These are phyloP conservation scores for Ceratocystis variospora DNA, from an alignment of 2,329 filamentous ascomycete genomes.

Conservation along the genomic window DNA sequence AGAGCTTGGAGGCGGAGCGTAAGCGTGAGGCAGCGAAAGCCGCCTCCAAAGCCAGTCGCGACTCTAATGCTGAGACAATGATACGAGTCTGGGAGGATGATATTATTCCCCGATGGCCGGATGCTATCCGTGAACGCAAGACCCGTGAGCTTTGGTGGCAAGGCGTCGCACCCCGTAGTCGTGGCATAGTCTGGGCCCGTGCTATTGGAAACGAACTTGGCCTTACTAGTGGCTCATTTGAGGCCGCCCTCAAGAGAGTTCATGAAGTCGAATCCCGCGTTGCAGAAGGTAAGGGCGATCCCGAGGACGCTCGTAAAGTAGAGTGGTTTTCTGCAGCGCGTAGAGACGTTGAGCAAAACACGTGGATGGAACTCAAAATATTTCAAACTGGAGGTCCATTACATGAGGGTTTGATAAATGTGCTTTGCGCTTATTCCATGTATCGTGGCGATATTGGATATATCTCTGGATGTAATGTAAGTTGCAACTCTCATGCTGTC, in stretches of 20 bases:
- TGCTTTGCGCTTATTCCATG: conserved; percentile 66
- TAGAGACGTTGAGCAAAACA: conserved; percentile 47
- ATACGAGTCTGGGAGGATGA: conserved; percentile 61
- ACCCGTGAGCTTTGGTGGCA: conserved; percentile 74
- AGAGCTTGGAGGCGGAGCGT: conserved; percentile 45
- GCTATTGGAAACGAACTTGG: conserved; percentile 63
- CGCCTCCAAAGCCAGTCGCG: conserved; percentile 39
- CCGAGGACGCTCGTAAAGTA: conserved; percentile 42
- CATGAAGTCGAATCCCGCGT: conserved; percentile 46
- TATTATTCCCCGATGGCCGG: conserved; percentile 62
- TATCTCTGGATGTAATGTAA: conserved; percentile 58
- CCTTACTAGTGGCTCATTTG: conserved; percentile 52
- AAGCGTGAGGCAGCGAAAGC: conserved; percentile 41
- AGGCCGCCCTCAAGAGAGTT: conserved; percentile 55
- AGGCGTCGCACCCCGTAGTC: conserved; percentile 56
- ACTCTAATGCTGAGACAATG: conserved; percentile 40
- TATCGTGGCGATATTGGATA: conserved; percentile 74
- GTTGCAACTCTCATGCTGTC: conserved; percentile 25
- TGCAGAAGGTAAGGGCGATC: conserved; percentile 35
- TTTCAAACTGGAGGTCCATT: conserved; percentile 55
- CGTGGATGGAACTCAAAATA: conserved; percentile 59
- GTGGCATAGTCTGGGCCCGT: conserved; percentile 54
- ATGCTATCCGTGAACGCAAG: conserved; percentile 51
- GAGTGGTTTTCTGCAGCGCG: conserved; percentile 51
- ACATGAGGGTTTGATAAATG: conserved; percentile 53